Evolutionary conservation across 169 alveolate species (phyloP).

Genomic region (Eimeria acervulina): DNA sequence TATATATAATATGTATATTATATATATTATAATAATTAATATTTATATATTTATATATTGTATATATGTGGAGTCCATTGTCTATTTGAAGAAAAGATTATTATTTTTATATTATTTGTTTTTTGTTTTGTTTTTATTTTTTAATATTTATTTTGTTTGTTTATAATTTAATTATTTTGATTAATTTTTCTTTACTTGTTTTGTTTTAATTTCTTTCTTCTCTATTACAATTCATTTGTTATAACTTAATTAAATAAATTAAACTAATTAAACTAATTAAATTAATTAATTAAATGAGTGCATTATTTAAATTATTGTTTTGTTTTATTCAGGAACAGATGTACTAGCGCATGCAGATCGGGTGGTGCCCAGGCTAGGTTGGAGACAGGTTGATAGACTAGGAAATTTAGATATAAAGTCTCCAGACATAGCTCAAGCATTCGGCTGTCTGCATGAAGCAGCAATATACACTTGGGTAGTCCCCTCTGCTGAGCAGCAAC

Average conservation of each 20-base stretch:
- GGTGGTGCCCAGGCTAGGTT: conserved; percentile 90
- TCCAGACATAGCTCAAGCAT: conserved; percentile 52
- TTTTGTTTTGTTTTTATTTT: no score
- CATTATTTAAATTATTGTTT: neutral
- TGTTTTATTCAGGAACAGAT: conserved; percentile 84
- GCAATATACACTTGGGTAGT: conserved; percentile 66
- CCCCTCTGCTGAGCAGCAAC: neutral
- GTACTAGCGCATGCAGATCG: conserved; percentile 87
- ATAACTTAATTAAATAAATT: neutral
- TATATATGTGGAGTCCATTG: neutral
- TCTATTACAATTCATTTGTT: no score
- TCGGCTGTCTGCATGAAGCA: conserved; percentile 65
- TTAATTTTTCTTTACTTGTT: no score
- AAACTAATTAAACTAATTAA: neutral
- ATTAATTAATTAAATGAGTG: neutral
- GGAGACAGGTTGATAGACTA: conserved; percentile 61
- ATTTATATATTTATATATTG: no score
- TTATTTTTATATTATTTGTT: no score
- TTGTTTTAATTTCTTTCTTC: no score
- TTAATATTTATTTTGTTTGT: no score
- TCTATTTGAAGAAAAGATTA: neutral
- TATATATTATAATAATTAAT: no score
- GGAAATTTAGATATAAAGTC: conserved; percentile 42
- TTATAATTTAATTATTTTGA: neutral
- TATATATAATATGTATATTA: no score